Conservation (phyloP, 2,329 filamentous ascomycete species). For the Neonectria sp. region DNA sequence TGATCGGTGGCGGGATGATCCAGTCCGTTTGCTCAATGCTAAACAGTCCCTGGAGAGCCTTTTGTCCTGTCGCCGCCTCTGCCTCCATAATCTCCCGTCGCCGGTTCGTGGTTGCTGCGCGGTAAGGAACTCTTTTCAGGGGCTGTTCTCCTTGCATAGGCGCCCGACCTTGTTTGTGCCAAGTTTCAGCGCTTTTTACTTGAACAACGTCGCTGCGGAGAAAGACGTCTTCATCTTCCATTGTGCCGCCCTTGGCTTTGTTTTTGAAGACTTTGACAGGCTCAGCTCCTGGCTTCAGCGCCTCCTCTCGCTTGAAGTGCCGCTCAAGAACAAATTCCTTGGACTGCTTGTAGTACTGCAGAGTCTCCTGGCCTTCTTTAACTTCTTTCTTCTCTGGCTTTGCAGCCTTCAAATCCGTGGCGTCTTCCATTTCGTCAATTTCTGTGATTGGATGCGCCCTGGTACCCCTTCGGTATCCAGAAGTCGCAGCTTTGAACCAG, state of each 20-base stretch:
- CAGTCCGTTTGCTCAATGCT: slow-evolving; percentile 90
- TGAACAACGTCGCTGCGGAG: slow-evolving; percentile 83
- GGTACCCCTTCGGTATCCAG: slow-evolving; percentile 73
- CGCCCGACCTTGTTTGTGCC: slow-evolving; percentile 95
- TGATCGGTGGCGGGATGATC: slow-evolving; percentile 92
- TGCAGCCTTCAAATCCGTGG: slow-evolving; percentile 80
- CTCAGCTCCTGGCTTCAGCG: slow-evolving; percentile 77
- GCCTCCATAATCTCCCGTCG: slow-evolving; percentile 92
- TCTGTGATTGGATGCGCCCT: slow-evolving; percentile 72
- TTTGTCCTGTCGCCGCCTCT: slow-evolving; percentile 83
- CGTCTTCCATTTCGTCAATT: slow-evolving; percentile 85
- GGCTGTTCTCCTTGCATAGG: slow-evolving; percentile 80
- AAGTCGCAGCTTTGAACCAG: slow-evolving; percentile 90
- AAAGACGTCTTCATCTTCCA: slow-evolving; percentile 86
- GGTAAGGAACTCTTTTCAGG: slow-evolving; percentile 89
- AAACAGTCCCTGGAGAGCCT: slow-evolving; percentile 89
- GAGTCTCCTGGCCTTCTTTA: slow-evolving; percentile 82
- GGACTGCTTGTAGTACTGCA: slow-evolving; percentile 91
- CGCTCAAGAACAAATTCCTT: slow-evolving; percentile 88
- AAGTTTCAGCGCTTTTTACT: slow-evolving; percentile 94
- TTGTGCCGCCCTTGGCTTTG: slow-evolving; percentile 80
- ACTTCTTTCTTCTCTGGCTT: slow-evolving; percentile 81
- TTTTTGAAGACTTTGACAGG: slow-evolving; percentile 83
- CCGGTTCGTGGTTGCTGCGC: slow-evolving; percentile 89
- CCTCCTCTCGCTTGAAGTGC: slow-evolving; percentile 93